Base-by-base conservation (phyloP, 73 alveolate genomes). In the Tetrahymena borealis region DNA sequence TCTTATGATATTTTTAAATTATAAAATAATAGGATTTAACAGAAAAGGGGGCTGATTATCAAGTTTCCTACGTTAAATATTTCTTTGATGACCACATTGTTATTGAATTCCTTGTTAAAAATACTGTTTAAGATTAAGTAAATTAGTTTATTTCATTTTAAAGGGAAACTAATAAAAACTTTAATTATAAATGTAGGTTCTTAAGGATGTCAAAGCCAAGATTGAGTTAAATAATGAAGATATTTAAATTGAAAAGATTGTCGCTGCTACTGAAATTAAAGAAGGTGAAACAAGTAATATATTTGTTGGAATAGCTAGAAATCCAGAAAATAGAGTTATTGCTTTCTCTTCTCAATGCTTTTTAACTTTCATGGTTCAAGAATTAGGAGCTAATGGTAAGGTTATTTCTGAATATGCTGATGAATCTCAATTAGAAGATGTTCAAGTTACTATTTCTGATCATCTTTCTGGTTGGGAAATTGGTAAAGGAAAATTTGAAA, bases 31-130 rank as follows among this genome's bases (percentile, higher is more conserved):
- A 32, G 91, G 91, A 79, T 39, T 41, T 93, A 28, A 93, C 95
- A 13, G 95, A 93, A 40, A 60, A 85, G n/a, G 79, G 79, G 31
- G 37, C 93, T 28, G 92, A 90, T 79, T 93, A 93, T 85, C 32
- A 79, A 31, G 95, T 85, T 11, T 33, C 93, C 38, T 78, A 79
- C 7, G 93, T 79, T 6, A 93, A 93, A 79, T 91, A 93, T n/a
- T 93, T 93, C 78, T 93, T 93, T 93, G 95, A 93, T 40, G 78
- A 85, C 78, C 92, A 93, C 36, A 90, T 93, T 33, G 91, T 93
- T 32, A 39, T 93, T 35, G 95, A 93, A 90, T 93, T 40, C 32
- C 40, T 40, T 28, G 93, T 93, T 1, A 93, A 93, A 39, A 93
- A 93, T n/a, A 85, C 92, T 15, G 38, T 90, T 41, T 90, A 93